Evolutionary conservation across 2,329 filamentous ascomycete genomes (phyloP).

Genomic region (Rhinocladiella mackenziei): DNA sequence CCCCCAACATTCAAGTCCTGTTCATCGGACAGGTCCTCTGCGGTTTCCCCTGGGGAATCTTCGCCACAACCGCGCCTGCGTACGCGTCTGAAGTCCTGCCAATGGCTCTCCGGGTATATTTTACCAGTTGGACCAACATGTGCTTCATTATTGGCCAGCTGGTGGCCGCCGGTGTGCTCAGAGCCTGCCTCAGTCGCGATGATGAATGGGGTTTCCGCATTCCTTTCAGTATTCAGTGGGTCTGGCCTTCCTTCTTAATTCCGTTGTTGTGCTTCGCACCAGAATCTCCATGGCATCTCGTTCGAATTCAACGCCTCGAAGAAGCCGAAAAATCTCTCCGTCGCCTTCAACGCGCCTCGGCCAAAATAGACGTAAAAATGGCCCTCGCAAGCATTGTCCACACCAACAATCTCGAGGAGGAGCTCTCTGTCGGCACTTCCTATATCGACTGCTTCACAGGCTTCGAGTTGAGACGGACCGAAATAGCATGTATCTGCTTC

Average conservation of each 20-base stretch:
- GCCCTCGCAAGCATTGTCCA: constrained; percentile 39
- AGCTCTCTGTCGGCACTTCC: constrained; percentile 30
- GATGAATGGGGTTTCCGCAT: constrained; percentile 31
- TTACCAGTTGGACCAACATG: constrained; percentile 12
- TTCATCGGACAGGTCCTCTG: constrained; percentile 57
- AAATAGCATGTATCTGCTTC: constrained; percentile 40
- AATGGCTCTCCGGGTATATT: constrained; percentile 41
- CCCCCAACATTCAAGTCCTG: constrained; percentile 42
- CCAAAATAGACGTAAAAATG: constrained; percentile 21
- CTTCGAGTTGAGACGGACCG: constrained; percentile 39
- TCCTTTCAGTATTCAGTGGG: constrained; percentile 24
- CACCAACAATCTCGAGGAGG: constrained; percentile 35
- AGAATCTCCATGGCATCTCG: constrained; percentile 31
- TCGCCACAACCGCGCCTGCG: constrained; percentile 62
- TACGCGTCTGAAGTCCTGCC: constrained; percentile 62
- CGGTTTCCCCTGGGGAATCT: constrained; percentile 63
- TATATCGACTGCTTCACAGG: constrained; percentile 36
- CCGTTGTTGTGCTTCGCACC: constrained; percentile 28
- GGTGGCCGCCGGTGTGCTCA: constrained; percentile 33
- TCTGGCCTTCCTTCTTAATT: constrained; percentile 30
- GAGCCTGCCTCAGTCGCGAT: constrained; percentile 13
- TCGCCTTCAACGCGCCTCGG: constrained; percentile 27
- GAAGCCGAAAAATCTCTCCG: constrained; percentile 29
- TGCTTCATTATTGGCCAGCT: constrained; percentile 19
- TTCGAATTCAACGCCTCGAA: constrained; percentile 27